Base-by-base conservation (phyloP, 352 stramenopile genomes). In the Phytophthora hibernalis region DNA sequence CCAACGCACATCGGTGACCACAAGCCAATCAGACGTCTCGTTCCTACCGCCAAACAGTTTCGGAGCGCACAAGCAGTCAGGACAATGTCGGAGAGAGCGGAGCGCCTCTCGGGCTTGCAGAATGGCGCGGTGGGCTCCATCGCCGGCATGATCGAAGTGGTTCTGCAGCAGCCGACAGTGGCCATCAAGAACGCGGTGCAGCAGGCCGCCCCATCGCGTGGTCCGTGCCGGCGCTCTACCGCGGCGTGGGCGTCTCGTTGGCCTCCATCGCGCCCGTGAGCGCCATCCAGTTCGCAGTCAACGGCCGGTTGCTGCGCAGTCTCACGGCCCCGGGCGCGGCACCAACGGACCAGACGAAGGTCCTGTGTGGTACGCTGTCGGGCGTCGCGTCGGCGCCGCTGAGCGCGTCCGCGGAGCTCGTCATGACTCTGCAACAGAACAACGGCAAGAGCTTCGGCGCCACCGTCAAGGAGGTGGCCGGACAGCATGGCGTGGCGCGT, bases 401-500 rank as follows among this genome's bases (percentile, higher is more conserved):
- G 11, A 90, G 84, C 38, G 88, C 84, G 0, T 76, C 87, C 0
- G 87, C 84, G 13, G 87, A 96, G 67, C 78, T 96, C 28, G 79
- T 93, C 50, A 96, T 96, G 87, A 96, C 87, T 54, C 77, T 93
- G 52, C 87, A 96, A 73, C 87, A 96, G 64, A 91, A 92, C 77
- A 89, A 77, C 20, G 87, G 85, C 47, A 85, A 87, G 68, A 80
- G 74, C 54, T 89, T 96, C 44, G 61, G 65, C 3, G 65, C 69
- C 12, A 96, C 87, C 0, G 74, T 94, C 49, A 70, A 74, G 40
- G 77, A 92, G 18, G 66, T 94, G 44, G 71, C 82, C 31, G 54
- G 65, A 20, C 59, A 76, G 40, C 75, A 83, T 49, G 85, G 87
- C 8, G 54, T 77, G 1, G 37, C 54, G 48, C 81, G 87, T 6